Evolutionary conservation across 495 filamentous ascomycete species (phyloP).

Genomic region (Lophium mytilinum): DNA sequence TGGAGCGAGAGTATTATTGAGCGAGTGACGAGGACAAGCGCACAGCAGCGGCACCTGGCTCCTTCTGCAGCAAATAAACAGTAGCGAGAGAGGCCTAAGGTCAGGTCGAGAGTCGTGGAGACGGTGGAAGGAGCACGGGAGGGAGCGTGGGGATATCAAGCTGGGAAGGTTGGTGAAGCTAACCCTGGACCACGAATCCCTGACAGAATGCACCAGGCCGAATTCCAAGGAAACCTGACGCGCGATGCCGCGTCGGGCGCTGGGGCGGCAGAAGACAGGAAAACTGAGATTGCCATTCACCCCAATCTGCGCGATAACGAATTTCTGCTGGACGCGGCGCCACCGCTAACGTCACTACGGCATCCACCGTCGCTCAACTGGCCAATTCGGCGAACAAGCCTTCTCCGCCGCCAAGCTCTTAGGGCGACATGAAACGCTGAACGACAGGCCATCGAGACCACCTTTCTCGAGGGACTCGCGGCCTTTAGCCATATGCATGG

Average conservation of each 20-base stretch:
- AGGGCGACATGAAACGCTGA: too few relatives aligned
- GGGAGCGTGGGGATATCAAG: not conserved
- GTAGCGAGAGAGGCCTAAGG: too few relatives aligned
- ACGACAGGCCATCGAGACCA: not conserved
- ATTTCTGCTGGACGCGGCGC: not conserved
- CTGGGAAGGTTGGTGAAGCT: not conserved
- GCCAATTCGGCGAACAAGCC: not conserved
- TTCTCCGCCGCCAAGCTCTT: too few relatives aligned
- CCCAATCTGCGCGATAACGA: not conserved
- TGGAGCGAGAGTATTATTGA: not conserved
- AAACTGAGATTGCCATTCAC: slow-evolving; percentile 1
- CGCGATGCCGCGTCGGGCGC: not conserved
- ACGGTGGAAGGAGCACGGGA: not conserved
- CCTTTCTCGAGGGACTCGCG: not conserved
- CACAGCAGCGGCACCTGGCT: too few relatives aligned
- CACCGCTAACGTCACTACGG: not conserved
- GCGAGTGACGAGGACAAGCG: too few relatives aligned
- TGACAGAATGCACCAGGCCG: not conserved
- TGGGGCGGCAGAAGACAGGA: not conserved
- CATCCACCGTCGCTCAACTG: not conserved
- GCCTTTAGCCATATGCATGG: too few relatives aligned
- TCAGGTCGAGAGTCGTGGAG: not conserved
- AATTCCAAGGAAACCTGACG: not conserved
- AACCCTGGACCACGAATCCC: not conserved
- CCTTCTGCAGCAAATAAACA: too few relatives aligned